Base-by-base conservation (phyloP, 352 stramenopile genomes). In the Pythium aquatile region DNA sequence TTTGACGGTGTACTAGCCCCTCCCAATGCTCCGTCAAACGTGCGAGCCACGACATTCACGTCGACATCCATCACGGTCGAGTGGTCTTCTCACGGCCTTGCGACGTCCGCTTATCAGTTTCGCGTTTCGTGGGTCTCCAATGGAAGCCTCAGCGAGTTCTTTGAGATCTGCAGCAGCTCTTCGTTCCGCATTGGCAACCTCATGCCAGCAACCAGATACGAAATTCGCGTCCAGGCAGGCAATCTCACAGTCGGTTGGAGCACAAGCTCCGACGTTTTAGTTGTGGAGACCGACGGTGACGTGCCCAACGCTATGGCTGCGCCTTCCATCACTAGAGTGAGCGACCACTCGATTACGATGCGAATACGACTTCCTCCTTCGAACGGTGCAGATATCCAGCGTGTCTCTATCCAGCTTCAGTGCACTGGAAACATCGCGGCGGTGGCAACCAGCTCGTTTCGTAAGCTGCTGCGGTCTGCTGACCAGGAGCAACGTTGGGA, bases 221-320 rank as follows among this genome's bases (percentile, higher is more conserved):
- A 69, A 1, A 65, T 86, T 6, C 54, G 28, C 1, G 72, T 88
- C 1, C 74, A 82, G 37, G 74, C 77, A 1, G 77, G 77, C 6
- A 87, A 85, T 30, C 70, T 72, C 61, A 71, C 61, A 0, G 64
- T 81, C 16, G 79, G 79, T 0, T 85, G 77, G 79, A 85, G 79
- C 51, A 40, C 44, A 3, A 66, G 42, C 26, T 83, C 73, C 2
- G 35, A 63, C 0, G 4, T 60, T 2, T 33, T 70, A 3, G 11
- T 66, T 1, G 63, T 80, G 28, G 65, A 73, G 39, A 88, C 79
- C 0, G 66, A 76, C n/a, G 68, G 73, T 47, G 73, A 80, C 20
- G 68, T 76, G 0, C 76, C 79, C 3, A 83, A 79, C 17, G 69
- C 74, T 13, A 78, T 85, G 52, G 56, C 59, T 3, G 69, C 75